phyloP scores from a whole-genome alignment of 2,329 filamentous ascomycete genomes.

The Neopestalotiopsis clavispora region DNA sequence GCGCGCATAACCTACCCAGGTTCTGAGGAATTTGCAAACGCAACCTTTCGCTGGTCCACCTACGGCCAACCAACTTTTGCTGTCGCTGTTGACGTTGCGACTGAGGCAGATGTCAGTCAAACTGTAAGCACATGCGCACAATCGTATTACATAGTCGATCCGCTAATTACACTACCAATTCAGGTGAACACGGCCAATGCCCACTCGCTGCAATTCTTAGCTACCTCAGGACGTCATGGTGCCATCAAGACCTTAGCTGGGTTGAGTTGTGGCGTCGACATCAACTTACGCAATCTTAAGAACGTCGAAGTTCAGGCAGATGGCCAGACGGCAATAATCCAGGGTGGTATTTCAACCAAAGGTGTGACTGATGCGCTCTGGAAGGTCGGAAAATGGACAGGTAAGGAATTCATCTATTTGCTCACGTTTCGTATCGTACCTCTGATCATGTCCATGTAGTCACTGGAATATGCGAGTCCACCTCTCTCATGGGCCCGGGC shows the following conservation, averaged over 20 bases:
- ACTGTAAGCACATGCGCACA: conserved; percentile 34
- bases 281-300: conserved; percentile 50
- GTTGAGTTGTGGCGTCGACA: conserved; percentile 55
- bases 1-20: conserved; percentile 36
- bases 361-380: conserved; percentile 52
- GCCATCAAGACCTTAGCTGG: conserved; percentile 51
- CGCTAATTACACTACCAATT: background rate
- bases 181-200: conserved; percentile 54
- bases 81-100: conserved; percentile 39
- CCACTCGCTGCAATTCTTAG: conserved; percentile 53
- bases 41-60: conserved; percentile 37
- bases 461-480: conserved; percentile 58
- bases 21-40: conserved; percentile 32
- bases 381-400: conserved; percentile 55
- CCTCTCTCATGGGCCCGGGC: conserved; percentile 48
- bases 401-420: conserved; percentile 28
- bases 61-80: conserved; percentile 36
- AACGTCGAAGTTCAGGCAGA: conserved; percentile 46
- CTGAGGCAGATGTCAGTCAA: conserved; percentile 40
- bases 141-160: background rate
- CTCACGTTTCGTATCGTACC: background rate
- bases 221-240: conserved; percentile 58
- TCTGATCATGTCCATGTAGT: conserved; percentile 31
- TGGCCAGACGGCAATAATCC: conserved; percentile 50
- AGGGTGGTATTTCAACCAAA: conserved; percentile 52